Conservation (phyloP, 1,284 basidiomycete species). For the Moesziomyces antarcticus region DNA sequence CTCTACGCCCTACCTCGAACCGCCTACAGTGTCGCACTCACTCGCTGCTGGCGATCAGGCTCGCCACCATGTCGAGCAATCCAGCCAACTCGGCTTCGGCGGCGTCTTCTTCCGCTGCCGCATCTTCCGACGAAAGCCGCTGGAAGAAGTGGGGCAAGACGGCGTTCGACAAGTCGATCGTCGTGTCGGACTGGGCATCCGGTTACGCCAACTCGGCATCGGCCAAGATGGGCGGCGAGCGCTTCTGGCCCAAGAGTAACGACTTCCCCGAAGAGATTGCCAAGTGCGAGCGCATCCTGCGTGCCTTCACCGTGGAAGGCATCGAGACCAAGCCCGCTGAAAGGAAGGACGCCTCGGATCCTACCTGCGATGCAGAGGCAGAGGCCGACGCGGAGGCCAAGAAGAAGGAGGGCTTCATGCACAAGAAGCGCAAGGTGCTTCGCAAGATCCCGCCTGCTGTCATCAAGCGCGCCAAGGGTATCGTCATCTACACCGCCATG, state of each 20-base stretch:
- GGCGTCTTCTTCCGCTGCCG: constrained; percentile 2
- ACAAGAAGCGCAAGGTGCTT: constrained; percentile 69
- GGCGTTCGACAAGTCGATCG: constrained; percentile 57
- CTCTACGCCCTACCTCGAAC: no score
- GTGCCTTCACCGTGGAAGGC: constrained; percentile 60
- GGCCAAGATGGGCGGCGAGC: constrained; percentile 69
- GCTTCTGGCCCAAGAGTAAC: constrained; percentile 72
- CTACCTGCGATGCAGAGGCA: constrained; percentile 58
- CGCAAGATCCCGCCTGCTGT: constrained; percentile 72
- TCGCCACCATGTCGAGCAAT: constrained; percentile 11
- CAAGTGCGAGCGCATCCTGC: constrained; percentile 71
- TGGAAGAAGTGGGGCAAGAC: constrained; percentile 51
- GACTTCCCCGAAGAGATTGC: constrained; percentile 71
- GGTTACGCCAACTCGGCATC: constrained; percentile 62
- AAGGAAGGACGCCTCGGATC: constrained; percentile 1
- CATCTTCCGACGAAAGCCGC: constrained; percentile 12
- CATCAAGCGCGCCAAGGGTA: constrained; percentile 69
- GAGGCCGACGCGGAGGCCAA: constrained; percentile 47
- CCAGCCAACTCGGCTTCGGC: constrained; percentile 1
- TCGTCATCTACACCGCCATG: constrained; percentile 72
- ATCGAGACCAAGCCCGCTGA: constrained; percentile 49
- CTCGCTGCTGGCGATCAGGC: background rate
- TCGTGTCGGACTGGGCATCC: constrained; percentile 62
- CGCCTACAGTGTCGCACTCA: no score
- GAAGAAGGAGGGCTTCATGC: constrained; percentile 56